Percentiles rank a stretch among this genome's conserved stretches.
phyloP scores from a whole-genome alignment of 23 red algal genomes.

The Gracilaria vermiculophylla region DNA sequence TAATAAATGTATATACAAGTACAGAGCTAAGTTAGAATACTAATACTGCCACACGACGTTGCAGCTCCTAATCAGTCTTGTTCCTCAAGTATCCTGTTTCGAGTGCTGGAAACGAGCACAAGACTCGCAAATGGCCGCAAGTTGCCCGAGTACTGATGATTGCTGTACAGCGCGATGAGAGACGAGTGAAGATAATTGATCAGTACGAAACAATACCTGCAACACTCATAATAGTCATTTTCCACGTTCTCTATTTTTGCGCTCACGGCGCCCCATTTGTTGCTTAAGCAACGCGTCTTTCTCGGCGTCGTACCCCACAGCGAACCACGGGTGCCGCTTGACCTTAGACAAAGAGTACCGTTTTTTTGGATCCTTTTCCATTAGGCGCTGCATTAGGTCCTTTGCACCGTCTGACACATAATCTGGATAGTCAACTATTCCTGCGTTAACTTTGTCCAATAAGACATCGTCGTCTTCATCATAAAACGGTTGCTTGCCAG shows the following conservation, averaged over 20 bases:
- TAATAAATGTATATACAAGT: too few species aligned
- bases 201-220: not conserved
- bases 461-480: conserved; percentile 84
- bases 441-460: conserved; percentile 75
- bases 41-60: not conserved
- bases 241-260: conserved; percentile 21
- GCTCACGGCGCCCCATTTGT: conserved; percentile 46
- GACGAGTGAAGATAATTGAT: not conserved
- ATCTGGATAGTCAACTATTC: conserved; percentile 76
- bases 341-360: conserved; percentile 74
- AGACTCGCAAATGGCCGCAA: not conserved
- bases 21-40: not conserved
- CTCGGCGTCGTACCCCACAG: conserved; percentile 64
- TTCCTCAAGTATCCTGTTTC: not conserved
- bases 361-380: conserved; percentile 90
- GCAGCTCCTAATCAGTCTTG: not conserved
- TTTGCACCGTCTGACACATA: conserved; percentile 76
- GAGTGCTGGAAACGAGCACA: not conserved
- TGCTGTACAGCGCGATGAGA: conserved; percentile 18
- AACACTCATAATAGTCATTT: not conserved
- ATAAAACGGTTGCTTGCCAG: conserved; percentile 96
- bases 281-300: conserved; percentile 71
- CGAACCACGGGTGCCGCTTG: conserved; percentile 93
- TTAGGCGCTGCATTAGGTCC: conserved; percentile 69
- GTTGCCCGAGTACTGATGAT: not conserved